A percentile compares a stretch with the other conserved stretches of the same genome.
Evolutionary conservation across 345 rosid species (phyloP).

Genomic region (Clausena lansium): DNA sequence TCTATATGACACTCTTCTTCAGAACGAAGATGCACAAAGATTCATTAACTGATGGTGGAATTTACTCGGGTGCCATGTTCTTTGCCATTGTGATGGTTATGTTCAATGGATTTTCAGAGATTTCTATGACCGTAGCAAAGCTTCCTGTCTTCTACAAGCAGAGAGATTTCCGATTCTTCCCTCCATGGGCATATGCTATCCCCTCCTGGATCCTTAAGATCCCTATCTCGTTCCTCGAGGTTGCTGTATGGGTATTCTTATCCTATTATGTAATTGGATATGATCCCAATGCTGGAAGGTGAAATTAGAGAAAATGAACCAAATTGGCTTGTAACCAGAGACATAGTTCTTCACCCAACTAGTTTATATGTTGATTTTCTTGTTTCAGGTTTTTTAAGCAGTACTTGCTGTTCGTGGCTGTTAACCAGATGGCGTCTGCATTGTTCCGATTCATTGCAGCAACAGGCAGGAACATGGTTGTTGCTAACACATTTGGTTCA

Average conservation of each 20-base stretch:
- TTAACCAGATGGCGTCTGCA: conserved; percentile 27
- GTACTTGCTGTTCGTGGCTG: conserved; percentile 35
- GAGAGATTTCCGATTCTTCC: conserved; percentile 47
- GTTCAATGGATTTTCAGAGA: conserved; percentile 71
- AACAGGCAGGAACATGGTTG: too few species aligned
- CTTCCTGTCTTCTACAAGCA: conserved; percentile 90
- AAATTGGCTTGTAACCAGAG: neutral
- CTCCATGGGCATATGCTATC: conserved; percentile 34
- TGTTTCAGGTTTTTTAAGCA: conserved; percentile 49
- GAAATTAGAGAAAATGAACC: neutral
- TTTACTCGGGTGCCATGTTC: conserved; percentile 68
- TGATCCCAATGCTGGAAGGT: conserved; percentile 76
- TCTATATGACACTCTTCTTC: conserved; percentile 23
- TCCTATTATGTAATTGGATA: conserved; percentile 72
- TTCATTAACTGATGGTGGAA: conserved; percentile 42
- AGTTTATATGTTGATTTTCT: neutral
- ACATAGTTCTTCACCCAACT: neutral
- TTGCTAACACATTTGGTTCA: conserved; percentile 23
- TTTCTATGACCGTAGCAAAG: conserved; percentile 69
- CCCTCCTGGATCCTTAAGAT: conserved; percentile 81
- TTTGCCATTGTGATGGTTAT: conserved; percentile 43
- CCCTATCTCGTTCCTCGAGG: conserved; percentile 64
- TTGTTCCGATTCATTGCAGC: too few species aligned
- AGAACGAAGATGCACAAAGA: conserved; percentile 55
- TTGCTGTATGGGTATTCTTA: conserved; percentile 50